Conservation (phyloP, 2,329 filamentous ascomycete genomes). For the Paradendryphiella salina region DNA sequence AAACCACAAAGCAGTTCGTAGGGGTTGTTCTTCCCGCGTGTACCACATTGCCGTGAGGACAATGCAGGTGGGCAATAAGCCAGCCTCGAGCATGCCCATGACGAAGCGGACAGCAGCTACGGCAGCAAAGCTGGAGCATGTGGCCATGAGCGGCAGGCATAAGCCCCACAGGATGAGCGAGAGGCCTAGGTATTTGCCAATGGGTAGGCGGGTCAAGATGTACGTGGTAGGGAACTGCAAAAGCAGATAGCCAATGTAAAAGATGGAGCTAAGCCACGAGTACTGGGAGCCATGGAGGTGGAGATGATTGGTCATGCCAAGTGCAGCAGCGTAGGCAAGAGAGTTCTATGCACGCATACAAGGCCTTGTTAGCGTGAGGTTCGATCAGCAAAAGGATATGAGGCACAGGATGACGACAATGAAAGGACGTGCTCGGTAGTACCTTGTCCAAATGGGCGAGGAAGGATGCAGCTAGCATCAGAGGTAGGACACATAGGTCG, state of each 20-base stretch:
- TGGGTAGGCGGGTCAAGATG: slow-evolving; percentile 26
- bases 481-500: neutral
- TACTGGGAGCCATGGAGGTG: slow-evolving; percentile 61
- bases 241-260: slow-evolving; percentile 54
- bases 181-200: slow-evolving; percentile 27
- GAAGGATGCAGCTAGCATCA: neutral
- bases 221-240: slow-evolving; percentile 28
- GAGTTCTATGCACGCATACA: neutral
- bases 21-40: neutral
- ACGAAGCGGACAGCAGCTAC: slow-evolving; percentile 21
- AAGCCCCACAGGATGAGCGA: slow-evolving; percentile 29
- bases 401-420: neutral
- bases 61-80: neutral
- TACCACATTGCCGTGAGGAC: neutral
- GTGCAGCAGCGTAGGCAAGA: neutral
- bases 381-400: neutral
- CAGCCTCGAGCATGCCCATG: slow-evolving; percentile 12
- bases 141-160: slow-evolving; percentile 46
- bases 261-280: slow-evolving; percentile 60
- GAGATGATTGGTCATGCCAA: neutral
- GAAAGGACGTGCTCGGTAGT: neutral
- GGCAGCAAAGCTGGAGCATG: slow-evolving; percentile 20
- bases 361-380: neutral
- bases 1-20: neutral
- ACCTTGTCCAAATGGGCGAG: neutral